phyloP scores from a whole-genome alignment of 2,329 filamentous ascomycete species.

The Ceratocystiopsis sp. region DNA sequence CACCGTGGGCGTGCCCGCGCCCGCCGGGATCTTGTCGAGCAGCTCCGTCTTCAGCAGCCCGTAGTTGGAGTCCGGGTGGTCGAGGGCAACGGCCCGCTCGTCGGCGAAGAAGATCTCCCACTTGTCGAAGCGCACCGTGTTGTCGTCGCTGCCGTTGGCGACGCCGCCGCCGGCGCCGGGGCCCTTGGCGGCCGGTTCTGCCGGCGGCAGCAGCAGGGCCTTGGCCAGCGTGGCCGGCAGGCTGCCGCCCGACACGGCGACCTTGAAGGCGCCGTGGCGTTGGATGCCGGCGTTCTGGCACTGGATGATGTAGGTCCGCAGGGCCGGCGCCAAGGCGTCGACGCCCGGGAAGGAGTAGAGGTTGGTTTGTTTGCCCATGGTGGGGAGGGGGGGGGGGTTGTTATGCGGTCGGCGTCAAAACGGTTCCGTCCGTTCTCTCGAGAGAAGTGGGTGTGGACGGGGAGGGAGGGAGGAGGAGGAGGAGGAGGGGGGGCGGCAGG shows the following conservation, averaged over 20 bases:
- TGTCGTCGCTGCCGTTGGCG: constrained; percentile 24
- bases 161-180: neutral
- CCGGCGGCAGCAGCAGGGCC: constrained; percentile 49
- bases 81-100: constrained; percentile 82
- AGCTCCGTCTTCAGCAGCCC: constrained; percentile 72
- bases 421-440: too few species aligned
- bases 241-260: constrained; percentile 86
- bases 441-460: too few species aligned
- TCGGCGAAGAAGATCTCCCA: constrained; percentile 99
- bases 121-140: constrained; percentile 58
- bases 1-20: constrained; percentile 49
- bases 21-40: constrained; percentile 67
- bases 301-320: constrained; percentile 69
- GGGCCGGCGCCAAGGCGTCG: constrained; percentile 53
- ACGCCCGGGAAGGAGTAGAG: constrained; percentile 66
- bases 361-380: constrained; percentile 43
- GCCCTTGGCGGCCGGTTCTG: too few species aligned
- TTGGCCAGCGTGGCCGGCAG: constrained; percentile 76
- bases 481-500: too few species aligned
- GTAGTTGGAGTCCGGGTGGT: constrained; percentile 92
- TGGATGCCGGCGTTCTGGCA: constrained; percentile 63
- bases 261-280: constrained; percentile 73
- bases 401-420: neutral
- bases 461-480: too few species aligned
- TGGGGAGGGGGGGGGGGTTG: constrained; percentile 7